Evolutionary conservation across 2,329 filamentous ascomycete species (phyloP).

Genomic region (Xylaria sp.): DNA sequence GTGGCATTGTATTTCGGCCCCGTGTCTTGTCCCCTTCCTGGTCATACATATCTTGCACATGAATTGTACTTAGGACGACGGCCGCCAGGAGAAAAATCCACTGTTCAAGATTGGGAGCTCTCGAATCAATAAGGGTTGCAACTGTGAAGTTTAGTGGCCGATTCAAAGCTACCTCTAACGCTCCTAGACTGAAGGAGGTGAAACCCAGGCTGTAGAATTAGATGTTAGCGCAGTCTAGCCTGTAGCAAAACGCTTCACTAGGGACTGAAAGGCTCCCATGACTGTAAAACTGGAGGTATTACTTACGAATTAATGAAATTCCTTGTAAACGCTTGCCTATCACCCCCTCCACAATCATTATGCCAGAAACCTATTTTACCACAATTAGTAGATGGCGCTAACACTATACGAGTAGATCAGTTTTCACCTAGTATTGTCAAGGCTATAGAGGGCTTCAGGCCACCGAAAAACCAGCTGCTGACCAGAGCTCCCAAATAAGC

Average conservation of each 20-base stretch:
- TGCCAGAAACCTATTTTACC: constrained; percentile 24
- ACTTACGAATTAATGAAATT: constrained; percentile 25
- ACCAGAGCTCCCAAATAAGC: neutral
- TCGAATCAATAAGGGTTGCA: neutral
- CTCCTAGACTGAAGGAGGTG: constrained; percentile 11
- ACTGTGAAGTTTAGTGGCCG: neutral
- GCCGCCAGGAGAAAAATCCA: constrained; percentile 25
- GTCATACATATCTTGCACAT: constrained; percentile 32
- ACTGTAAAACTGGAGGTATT: no score
- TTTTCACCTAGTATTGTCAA: constrained; percentile 12
- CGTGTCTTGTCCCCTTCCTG: constrained; percentile 28
- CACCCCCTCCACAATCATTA: constrained; percentile 29
- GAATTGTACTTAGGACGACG: constrained; percentile 30
- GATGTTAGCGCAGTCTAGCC: no score
- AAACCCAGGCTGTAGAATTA: no score
- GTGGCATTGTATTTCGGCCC: constrained; percentile 24
- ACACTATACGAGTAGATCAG: neutral
- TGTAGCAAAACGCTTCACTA: no score
- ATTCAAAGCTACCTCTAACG: neutral
- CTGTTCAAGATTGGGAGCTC: neutral
- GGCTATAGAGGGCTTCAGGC: neutral
- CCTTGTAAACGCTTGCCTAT: constrained; percentile 21
- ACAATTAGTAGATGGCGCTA: neutral
- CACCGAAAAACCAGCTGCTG: constrained; percentile 1
- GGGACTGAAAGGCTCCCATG: no score